These are phyloP conservation scores for Hypholoma sublateritium DNA, from an alignment of 768 basidiomycete species.

Conservation along the genomic window DNA sequence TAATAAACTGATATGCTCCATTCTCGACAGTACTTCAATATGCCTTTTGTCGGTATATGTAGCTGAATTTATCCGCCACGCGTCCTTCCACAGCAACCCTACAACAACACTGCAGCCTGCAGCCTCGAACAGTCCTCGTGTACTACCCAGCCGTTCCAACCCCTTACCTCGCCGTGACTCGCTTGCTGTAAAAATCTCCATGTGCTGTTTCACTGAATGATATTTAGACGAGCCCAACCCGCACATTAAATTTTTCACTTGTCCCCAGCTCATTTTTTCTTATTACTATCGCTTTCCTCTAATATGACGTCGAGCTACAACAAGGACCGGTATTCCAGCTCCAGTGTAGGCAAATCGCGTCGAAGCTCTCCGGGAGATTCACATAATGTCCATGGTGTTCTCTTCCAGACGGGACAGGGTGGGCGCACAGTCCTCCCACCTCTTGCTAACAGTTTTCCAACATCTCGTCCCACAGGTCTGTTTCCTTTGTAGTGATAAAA, in stretches of 20 bases:
- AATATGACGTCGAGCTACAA: conserved; percentile 68
- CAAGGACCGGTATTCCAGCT: conserved; percentile 61
- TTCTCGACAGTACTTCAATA: no score
- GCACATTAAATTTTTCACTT: conserved; percentile 34
- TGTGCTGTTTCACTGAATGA: conserved; percentile 18
- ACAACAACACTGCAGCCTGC: conserved; percentile 25
- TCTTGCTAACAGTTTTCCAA: conserved; percentile 82
- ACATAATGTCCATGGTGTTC: conserved; percentile 51
- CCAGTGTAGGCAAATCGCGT: conserved; percentile 62
- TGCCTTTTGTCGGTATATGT: no score
- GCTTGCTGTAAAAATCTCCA: no score
- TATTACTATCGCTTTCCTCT: conserved; percentile 61
- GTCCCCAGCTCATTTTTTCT: conserved; percentile 52
- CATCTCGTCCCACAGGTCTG: conserved; percentile 90
- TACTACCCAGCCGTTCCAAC: conserved; percentile 14
- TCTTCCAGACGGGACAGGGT: conserved; percentile 83
- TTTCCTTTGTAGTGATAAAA: conserved; percentile 59
- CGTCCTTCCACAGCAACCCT: conserved; percentile 30
- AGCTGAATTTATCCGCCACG: no score
- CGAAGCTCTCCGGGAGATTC: conserved; percentile 69
- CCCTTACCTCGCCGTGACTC: no score
- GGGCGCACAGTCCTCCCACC: conserved; percentile 87
- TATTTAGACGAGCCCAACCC: conserved; percentile 26
- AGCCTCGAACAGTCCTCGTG: conserved; percentile 52
- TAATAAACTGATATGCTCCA: no score